Percentiles rank a stretch among this genome's conserved stretches.
Evolutionary conservation across 148 eudicot genomes (phyloP).

Genomic region (Rhododendron williamsianum): DNA sequence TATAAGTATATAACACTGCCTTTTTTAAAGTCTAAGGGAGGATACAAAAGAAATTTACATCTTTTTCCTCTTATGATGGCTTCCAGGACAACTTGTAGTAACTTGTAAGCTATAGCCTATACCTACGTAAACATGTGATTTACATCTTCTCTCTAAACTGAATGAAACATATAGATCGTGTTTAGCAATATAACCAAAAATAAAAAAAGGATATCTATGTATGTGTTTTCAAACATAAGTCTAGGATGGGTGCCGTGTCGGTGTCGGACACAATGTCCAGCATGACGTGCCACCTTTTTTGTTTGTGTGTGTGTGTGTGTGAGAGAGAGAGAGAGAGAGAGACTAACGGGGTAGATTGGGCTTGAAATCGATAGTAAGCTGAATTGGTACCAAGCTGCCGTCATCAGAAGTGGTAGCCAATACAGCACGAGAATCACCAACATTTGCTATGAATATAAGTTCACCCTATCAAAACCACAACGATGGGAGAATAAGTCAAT

Average conservation of each 20-base stretch:
- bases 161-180: not conserved
- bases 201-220: not conserved
- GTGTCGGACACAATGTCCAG: not conserved
- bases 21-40: not conserved
- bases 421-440: conserved; percentile 97
- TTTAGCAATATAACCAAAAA: not conserved
- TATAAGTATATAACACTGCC: not conserved
- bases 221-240: not conserved
- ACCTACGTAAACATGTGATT: not conserved
- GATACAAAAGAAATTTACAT: not conserved
- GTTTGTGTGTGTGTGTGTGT: not conserved
- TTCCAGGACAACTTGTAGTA: not conserved
- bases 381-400: conserved; percentile 63
- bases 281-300: not conserved
- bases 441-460: conserved; percentile 57
- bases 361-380: conserved; percentile 84
- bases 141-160: not conserved
- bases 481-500: not conserved
- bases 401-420: conserved; percentile 70
- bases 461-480: conserved; percentile 51
- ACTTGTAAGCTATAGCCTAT: not conserved
- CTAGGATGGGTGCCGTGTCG: not conserved
- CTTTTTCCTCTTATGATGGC: not conserved
- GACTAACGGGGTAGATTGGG: conserved; percentile 88
- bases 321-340: conserved; percentile 4